Conservation (phyloP, 805 yeast species). For the Ogataea corticis region DNA sequence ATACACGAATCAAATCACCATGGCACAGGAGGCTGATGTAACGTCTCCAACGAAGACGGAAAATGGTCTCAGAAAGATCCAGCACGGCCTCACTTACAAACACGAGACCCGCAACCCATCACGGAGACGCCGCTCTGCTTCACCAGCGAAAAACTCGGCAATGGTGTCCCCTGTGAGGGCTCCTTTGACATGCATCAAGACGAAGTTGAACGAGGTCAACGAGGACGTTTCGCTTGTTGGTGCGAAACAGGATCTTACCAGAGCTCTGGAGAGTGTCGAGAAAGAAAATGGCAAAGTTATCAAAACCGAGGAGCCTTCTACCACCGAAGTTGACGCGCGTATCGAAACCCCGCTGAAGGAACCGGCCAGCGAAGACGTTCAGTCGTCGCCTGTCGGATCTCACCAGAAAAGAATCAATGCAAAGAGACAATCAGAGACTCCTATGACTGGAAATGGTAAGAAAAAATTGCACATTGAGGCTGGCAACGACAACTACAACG, state of each 20-base stretch:
- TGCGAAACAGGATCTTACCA: conserved; percentile 29
- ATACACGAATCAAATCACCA: not conserved
- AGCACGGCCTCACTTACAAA: conserved; percentile 49
- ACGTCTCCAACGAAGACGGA: conserved; percentile 10
- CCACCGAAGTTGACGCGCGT: conserved; percentile 3
- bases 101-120: conserved; percentile 30
- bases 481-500: not conserved
- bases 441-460: not conserved
- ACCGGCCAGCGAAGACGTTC: conserved; percentile 16
- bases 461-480: conserved; percentile 13
- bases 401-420: conserved; percentile 20
- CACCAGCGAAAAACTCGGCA: conserved; percentile 22
- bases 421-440: conserved; percentile 20
- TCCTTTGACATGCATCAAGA: conserved; percentile 29
- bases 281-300: conserved; percentile 17
- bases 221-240: conserved; percentile 12
- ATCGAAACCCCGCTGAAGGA: conserved; percentile 14
- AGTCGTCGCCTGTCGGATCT: conserved; percentile 27
- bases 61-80: conserved; percentile 33
- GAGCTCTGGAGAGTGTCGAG: conserved; percentile 19
- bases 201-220: conserved; percentile 15
- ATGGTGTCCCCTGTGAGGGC: conserved; percentile 19
- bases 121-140: conserved; percentile 23
- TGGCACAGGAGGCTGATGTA: not conserved
- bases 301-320: not conserved